Base-by-base conservation (phyloP, 768 basidiomycete genomes). In the Podaxis mareebaensis region DNA sequence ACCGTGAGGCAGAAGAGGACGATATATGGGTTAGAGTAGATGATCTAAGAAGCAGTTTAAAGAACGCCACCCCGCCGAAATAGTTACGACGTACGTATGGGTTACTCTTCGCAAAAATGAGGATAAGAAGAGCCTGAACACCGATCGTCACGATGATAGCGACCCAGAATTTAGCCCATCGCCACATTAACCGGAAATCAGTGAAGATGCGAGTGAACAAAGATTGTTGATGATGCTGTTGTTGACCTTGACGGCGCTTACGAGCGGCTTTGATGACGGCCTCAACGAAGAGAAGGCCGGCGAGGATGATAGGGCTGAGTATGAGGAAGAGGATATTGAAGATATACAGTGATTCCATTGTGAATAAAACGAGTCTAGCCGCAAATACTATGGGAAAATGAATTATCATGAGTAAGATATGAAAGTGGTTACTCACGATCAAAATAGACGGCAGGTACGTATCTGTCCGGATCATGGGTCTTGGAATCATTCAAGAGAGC, bases 91-190 rank as follows among this genome's bases (percentile, higher is more conserved):
- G 68, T 68, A 91, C 90, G 65, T 84, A 86, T 33, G 86, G 85
- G 70, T 91, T 91, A 46, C 89, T 4, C 4, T 79, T 74, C 20
- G 84, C 67, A 65, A 82, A 87, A 3, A 77, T 78, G 52, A 77
- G 69, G 2, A 85, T 76, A 6, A 91, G 74, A 2, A 78, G 76
- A 2, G 72, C 76, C 65, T 90, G 84, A 2, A 83, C 66, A 6
- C 73, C 80, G 3, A 80, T 66, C 1, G 79, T 76, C 11, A 86
- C 66, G 8, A 79, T 52, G 40, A 91, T 67, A 1, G 86, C 81
- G 0, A 87, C 66, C 85, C 89, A 91, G 69, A 92, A 88, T 61
- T 85, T 84, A 24, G 78, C 75, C 75, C 85, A 86, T 48, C 74
- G 77, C 77, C 84, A 83, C 7, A 80, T 66, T 0, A 65, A 69